Conservation (phyloP, 306 rosid species). For the Cercis canadensis region DNA sequence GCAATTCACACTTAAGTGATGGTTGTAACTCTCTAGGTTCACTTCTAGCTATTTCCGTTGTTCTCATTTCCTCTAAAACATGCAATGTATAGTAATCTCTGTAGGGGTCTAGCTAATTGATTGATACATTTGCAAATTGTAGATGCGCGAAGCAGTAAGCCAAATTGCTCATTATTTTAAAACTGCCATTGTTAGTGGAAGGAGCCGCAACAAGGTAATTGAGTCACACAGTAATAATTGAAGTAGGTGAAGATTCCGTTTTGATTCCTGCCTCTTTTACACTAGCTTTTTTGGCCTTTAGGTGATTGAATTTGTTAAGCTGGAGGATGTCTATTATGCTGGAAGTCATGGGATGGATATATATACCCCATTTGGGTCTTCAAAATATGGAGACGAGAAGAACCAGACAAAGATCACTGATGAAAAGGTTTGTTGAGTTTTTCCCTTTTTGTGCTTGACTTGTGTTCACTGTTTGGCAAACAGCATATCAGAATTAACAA, state of each 20-base stretch:
- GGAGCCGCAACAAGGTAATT: slow-evolving; percentile 56
- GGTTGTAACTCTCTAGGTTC: too few species aligned
- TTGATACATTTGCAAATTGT: slow-evolving; percentile 2
- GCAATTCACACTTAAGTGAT: too few species aligned
- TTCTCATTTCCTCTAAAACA: too few species aligned
- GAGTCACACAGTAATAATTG: not conserved
- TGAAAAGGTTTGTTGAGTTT: slow-evolving; percentile 48
- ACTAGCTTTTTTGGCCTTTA: not conserved
- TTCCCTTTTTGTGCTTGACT: not conserved
- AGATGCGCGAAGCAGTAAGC: slow-evolving; percentile 59
- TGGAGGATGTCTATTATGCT: slow-evolving; percentile 58
- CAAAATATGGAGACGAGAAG: slow-evolving; percentile 38
- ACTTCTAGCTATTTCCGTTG: too few species aligned
- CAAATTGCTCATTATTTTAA: slow-evolving; percentile 52
- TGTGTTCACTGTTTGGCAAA: not conserved
- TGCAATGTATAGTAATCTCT: too few species aligned
- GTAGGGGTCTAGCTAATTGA: not conserved
- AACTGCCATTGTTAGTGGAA: slow-evolving; percentile 66
- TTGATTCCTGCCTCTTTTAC: not conserved
- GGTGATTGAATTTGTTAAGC: slow-evolving; percentile 62
- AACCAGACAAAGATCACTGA: slow-evolving; percentile 48
- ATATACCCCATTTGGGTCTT: slow-evolving; percentile 56
- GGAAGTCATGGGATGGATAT: slow-evolving; percentile 87
- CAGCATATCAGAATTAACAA: not conserved
- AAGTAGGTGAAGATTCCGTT: not conserved